Base-by-base conservation (phyloP, 192 early-diverging fungal species). In the Backusella westeae region DNA sequence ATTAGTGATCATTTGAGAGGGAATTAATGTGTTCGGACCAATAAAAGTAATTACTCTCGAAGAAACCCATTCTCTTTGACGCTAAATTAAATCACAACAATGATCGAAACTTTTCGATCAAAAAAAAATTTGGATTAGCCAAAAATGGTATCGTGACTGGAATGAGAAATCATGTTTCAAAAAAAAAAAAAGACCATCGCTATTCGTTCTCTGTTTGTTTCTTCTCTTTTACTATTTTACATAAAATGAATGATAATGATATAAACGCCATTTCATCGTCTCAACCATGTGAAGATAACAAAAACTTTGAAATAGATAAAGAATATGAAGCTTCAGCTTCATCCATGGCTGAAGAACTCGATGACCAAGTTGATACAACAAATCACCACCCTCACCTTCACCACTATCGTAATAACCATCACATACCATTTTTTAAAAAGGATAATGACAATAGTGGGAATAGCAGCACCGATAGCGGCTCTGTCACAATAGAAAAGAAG, bases 281-380 rank as follows among this genome's bases (percentile, higher is more conserved):
- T 63, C 21, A 29, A 1, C 4, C 56, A 29, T 63, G 23, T 29
- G 10, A 29, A 29, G 12, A 63, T 29, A 63, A 63, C 26, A 63
- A 63, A 29, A 63, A 26, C n/a, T 14, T 63, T 14, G 56, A 63
- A 14, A 29, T 63, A 63, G 56, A 63, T 63, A 63, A 63, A 63
- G 56, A 63, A 29, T 63, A 63, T 14, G 56, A 63, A 63, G 56
- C 56, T 26, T 63, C 56, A 29, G 56, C 56, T 63, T 63, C 56
- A 29, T 63, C 56, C 12, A 63, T 63, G 56, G 56, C 56, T 29
- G 56, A 63, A 63, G 56, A 63, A 29, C 23, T 63, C 2, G 56
- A 29, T 63, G 56, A 63, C 4, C 10, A 63, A 63, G 56, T 23
- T n/a, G 23, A 63, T 29, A 29, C 26, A 14, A 29, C 10, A 26